Percentiles rank a stretch among this genome's conserved stretches.
These are phyloP conservation scores for Paramecium pentaurelia DNA, from an alignment of 73 alveolate genomes.

Conservation along the genomic window DNA sequence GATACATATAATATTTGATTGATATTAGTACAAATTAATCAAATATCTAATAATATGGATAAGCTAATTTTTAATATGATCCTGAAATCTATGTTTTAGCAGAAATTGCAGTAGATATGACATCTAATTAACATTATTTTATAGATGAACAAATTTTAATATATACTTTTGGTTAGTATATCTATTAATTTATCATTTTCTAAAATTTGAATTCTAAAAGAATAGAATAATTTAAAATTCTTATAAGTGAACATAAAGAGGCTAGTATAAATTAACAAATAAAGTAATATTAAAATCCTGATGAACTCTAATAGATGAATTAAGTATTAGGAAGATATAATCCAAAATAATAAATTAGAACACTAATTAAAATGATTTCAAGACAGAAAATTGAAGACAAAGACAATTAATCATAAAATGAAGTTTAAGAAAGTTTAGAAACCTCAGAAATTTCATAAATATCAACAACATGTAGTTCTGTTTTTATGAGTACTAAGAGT, in stretches of 20 bases:
- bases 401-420: not conserved
- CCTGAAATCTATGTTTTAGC: not conserved
- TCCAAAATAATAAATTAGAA: not conserved
- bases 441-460: not conserved
- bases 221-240: not conserved
- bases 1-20: not conserved
- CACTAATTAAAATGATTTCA: not conserved
- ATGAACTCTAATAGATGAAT: not conserved
- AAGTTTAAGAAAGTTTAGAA: not conserved
- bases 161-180: not conserved
- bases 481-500: not conserved
- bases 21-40: not conserved
- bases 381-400: not conserved
- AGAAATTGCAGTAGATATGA: not conserved
- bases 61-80: not conserved
- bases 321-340: not conserved
- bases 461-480: not conserved
- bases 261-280: not conserved
- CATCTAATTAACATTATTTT: not conserved
- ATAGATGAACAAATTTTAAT: not conserved
- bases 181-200: not conserved
- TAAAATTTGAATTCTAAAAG: not conserved
- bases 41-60: not conserved
- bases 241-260: not conserved
- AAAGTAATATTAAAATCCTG: not conserved